A percentile compares a stretch with the other conserved stretches of the same genome.
Conservation (phyloP, 2,329 filamentous ascomycete species). For the Colletotrichum sp. region DNA sequence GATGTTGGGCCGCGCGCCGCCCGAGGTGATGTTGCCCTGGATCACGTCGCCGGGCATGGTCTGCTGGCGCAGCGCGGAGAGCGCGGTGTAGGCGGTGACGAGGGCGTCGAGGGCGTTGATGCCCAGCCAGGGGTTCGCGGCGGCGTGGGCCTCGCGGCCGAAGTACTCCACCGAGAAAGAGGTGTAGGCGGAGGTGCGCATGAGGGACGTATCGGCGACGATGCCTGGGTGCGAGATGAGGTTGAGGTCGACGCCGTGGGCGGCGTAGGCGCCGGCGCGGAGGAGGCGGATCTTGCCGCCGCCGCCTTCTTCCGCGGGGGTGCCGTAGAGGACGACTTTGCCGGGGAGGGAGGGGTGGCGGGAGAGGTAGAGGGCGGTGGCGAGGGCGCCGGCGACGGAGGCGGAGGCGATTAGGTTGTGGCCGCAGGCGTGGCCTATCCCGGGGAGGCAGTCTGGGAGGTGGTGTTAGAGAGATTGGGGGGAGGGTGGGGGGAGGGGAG, state of each 20-base stretch:
- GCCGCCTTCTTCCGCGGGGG: conserved; percentile 58
- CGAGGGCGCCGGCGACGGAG: conserved; percentile 51
- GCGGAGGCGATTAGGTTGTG: conserved; percentile 60
- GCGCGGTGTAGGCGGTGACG: conserved; percentile 50
- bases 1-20: conserved; percentile 59
- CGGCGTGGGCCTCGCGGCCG: conserved; percentile 62
- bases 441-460: conserved; percentile 50
- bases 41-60: conserved; percentile 55
- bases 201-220: conserved; percentile 48
- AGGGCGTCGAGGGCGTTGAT: conserved; percentile 65
- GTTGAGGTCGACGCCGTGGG: conserved; percentile 50
- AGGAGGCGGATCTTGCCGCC: conserved; percentile 29
- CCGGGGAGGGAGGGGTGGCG: conserved; percentile 44
- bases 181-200: conserved; percentile 56
- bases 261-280: conserved; percentile 37
- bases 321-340: conserved; percentile 53
- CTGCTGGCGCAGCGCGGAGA: conserved; percentile 62
- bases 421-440: conserved; percentile 58
- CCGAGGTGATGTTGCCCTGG: conserved; percentile 57
- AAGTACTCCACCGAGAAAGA: conserved; percentile 56
- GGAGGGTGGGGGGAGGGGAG: no score
- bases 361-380: conserved; percentile 44
- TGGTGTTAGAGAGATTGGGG: background rate
- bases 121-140: conserved; percentile 62
- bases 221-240: conserved; percentile 55